Base-by-base conservation (phyloP, 2,329 filamentous ascomycete species). In the Sarocladium strictum region DNA sequence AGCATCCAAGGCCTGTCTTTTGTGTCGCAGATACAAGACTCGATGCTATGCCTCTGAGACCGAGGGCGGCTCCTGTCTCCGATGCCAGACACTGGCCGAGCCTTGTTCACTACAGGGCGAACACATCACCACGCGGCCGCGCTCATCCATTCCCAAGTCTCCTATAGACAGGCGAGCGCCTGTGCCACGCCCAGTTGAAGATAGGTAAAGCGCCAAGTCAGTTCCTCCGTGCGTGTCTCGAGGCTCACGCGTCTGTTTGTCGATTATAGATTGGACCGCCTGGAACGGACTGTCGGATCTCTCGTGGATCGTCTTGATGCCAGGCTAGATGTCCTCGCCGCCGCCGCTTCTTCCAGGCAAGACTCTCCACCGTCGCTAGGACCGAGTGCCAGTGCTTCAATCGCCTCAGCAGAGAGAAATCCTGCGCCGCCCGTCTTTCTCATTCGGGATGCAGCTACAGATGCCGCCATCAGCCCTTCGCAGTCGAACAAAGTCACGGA, bases 371-470 rank as follows among this genome's bases (percentile, higher is more conserved):
- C 43, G 14, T 29, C 43, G 23, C 24, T 17, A 6, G 15, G 24
- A 49, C 6, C 27, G 3, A 17, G 17, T 33, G 12, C 47, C 3
- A 33, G n/a, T 3, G 47, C 19, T 3, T 35, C 27, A 9, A 3
- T 23, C 6, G 26, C 26, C 10, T 33, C 47, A 10, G 17, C 47
- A 9, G 15, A 19, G 5, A 7, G 47, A 3, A 33, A 33, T 35
- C 47, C 47, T 4, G 47, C 47, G 15, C 43, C 63, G 2, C 64
- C 64, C 1, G 61, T 65, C 1, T 54, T 65, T 17, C 15, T 66
- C 2, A 65, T 66, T 29, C 54, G 60, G n/a, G 63, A 66, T 41
- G 64, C 63, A 17, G 62, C 61, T 2, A 61, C 59, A 0, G 60
- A 65, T 43, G 59, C 61, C 9, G 62, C 60, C 10, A 58, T 65